phyloP scores from a whole-genome alignment of 148 eudicot species.

The Pouteria glomerata region DNA sequence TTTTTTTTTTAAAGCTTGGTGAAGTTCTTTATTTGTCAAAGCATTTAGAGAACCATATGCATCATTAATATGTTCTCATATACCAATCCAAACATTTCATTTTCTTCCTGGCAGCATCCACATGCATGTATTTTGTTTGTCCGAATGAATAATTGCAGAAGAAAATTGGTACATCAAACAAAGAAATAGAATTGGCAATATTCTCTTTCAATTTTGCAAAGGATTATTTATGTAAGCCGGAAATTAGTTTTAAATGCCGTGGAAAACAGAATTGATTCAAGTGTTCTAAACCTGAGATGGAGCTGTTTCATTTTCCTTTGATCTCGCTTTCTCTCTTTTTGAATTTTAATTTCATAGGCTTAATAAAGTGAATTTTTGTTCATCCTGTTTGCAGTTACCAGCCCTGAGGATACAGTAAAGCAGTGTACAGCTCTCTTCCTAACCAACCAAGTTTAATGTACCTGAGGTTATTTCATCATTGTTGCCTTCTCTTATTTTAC shows the following conservation, averaged over 20 bases:
- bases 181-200: background rate
- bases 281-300: background rate
- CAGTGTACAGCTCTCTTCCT: constrained; percentile 81
- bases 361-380: background rate
- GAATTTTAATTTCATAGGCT: background rate
- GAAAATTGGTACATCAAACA: background rate
- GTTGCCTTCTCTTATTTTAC: background rate
- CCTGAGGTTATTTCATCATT: background rate
- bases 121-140: background rate
- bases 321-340: background rate
- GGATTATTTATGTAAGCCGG: background rate
- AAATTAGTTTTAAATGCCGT: background rate
- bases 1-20: background rate
- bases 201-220: background rate
- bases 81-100: background rate
- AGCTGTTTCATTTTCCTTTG: background rate
- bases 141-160: background rate
- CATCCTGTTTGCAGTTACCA: constrained; percentile 53
- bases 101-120: background rate
- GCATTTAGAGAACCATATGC: background rate
- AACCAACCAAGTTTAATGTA: constrained; percentile 30
- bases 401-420: constrained; percentile 75
- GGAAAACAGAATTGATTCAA: background rate
- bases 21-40: background rate
- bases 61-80: background rate